A percentile compares a stretch with the other conserved stretches of the same genome.
These are phyloP conservation scores for Citrus sinensis DNA, from an alignment of 345 rosid species.

Conservation along the genomic window DNA sequence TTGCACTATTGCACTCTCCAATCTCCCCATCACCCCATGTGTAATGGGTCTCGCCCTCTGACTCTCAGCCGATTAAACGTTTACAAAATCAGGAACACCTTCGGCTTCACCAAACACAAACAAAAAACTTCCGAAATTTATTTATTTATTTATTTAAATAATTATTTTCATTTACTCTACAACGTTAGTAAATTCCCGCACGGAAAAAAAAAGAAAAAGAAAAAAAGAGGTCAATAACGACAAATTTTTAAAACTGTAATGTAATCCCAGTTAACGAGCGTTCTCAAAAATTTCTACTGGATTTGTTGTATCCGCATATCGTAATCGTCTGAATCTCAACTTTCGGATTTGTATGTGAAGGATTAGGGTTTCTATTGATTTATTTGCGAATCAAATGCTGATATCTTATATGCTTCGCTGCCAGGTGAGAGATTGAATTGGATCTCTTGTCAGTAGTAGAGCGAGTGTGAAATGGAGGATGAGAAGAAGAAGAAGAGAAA, in stretches of 20 bases:
- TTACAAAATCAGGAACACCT: too few species aligned
- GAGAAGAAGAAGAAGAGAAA: slow-evolving; percentile 63
- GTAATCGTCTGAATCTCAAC: not conserved
- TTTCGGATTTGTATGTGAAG: not conserved
- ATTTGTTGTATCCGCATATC: not conserved
- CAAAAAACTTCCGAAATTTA: too few species aligned
- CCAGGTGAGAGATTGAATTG: not conserved
- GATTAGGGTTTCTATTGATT: slow-evolving; percentile 6
- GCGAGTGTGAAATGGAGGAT: slow-evolving; percentile 44
- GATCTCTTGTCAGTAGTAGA: not conserved
- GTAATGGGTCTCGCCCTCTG: too few species aligned
- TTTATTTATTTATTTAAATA: too few species aligned
- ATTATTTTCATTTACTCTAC: not conserved
- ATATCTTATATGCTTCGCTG: not conserved
- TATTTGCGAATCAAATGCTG: not conserved
- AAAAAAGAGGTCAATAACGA: not conserved
- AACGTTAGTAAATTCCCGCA: not conserved
- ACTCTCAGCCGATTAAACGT: too few species aligned
- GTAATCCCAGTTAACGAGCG: not conserved
- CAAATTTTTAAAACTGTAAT: not conserved
- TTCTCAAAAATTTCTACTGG: not conserved
- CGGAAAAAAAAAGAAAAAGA: not conserved
- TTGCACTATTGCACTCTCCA: too few species aligned
- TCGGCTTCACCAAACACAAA: too few species aligned
- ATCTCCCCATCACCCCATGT: too few species aligned